A percentile compares a stretch with the other conserved stretches of the same genome.
Conservation (phyloP, 2,329 filamentous ascomycete species). For the Kalmusia sp. region DNA sequence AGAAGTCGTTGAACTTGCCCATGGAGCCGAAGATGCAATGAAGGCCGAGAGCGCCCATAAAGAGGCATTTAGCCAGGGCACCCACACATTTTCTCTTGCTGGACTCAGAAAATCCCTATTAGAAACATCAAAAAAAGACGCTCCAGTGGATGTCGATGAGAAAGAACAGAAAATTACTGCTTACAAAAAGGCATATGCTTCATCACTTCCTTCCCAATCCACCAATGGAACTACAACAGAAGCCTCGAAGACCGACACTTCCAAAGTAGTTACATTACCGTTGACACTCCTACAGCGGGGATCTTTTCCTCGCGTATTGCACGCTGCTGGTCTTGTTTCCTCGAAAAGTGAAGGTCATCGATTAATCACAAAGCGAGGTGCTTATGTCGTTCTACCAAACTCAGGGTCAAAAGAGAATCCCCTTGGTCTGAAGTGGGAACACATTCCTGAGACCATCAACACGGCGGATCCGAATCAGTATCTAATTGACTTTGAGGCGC, state of each 20-base stretch:
- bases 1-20: slow-evolving; percentile 81
- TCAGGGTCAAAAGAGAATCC: slow-evolving; percentile 51
- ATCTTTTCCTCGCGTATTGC: slow-evolving; percentile 66
- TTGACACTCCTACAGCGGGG: slow-evolving; percentile 60
- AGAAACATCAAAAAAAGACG: slow-evolving; percentile 7
- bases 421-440: slow-evolving; percentile 65
- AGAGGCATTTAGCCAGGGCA: slow-evolving; percentile 50
- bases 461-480: slow-evolving; percentile 65
- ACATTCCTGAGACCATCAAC: slow-evolving; percentile 65
- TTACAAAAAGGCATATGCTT: slow-evolving; percentile 37
- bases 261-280: slow-evolving; percentile 67
- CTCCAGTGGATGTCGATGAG: neutral
- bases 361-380: slow-evolving; percentile 61
- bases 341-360: slow-evolving; percentile 67
- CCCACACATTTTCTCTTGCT: slow-evolving; percentile 36
- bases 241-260: slow-evolving; percentile 53
- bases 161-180: slow-evolving; percentile 23
- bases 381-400: slow-evolving; percentile 61
- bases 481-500: slow-evolving; percentile 62
- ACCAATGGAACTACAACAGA: slow-evolving; percentile 15
- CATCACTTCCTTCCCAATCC: slow-evolving; percentile 21
- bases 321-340: slow-evolving; percentile 64
- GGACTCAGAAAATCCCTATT: slow-evolving; percentile 29
- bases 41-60: slow-evolving; percentile 66
- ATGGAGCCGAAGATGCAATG: slow-evolving; percentile 71